Percentiles rank a stretch among this genome's conserved stretches.
These are phyloP conservation scores for Talaromyces sp. DNA, from an alignment of 2,329 filamentous ascomycete genomes.

Conservation along the genomic window DNA sequence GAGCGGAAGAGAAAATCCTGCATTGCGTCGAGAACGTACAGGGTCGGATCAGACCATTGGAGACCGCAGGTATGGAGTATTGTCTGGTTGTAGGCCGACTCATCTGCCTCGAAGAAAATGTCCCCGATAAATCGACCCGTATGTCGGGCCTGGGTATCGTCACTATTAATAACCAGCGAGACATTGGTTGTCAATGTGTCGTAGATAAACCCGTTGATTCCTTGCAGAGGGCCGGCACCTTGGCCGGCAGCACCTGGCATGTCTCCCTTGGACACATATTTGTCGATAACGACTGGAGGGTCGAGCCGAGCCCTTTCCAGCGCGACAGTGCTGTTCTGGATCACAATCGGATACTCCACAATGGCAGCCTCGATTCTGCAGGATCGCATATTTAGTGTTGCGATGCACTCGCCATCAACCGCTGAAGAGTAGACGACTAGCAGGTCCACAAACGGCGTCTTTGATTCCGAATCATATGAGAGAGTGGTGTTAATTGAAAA, in stretches of 20 bases:
- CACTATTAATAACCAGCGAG: not conserved
- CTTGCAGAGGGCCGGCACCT: not conserved
- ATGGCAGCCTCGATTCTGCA: not conserved
- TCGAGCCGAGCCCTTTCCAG: not conserved
- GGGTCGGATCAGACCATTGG: not conserved
- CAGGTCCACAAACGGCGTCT: not conserved
- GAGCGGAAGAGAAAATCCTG: not conserved
- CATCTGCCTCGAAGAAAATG: not conserved
- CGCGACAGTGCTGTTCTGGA: not conserved
- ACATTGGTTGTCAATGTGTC: not conserved
- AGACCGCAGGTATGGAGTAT: not conserved
- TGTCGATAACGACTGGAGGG: not conserved
- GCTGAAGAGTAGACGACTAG: not conserved
- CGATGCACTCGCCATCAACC: not conserved
- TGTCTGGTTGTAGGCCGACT: not conserved
- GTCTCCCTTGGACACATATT: not conserved
- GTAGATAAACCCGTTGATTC: not conserved
- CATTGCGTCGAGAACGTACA: not conserved
- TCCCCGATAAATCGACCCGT: not conserved
- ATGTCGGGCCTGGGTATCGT: not conserved
- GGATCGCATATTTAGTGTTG: not conserved
- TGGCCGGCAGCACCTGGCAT: not conserved
- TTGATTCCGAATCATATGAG: not conserved
- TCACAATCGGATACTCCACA: not conserved
- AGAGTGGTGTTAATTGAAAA: not conserved